A percentile compares a stretch with the other conserved stretches of the same genome.
These are phyloP conservation scores for Citrus cavaleriei DNA, from an alignment of 345 rosid species.

Conservation along the genomic window DNA sequence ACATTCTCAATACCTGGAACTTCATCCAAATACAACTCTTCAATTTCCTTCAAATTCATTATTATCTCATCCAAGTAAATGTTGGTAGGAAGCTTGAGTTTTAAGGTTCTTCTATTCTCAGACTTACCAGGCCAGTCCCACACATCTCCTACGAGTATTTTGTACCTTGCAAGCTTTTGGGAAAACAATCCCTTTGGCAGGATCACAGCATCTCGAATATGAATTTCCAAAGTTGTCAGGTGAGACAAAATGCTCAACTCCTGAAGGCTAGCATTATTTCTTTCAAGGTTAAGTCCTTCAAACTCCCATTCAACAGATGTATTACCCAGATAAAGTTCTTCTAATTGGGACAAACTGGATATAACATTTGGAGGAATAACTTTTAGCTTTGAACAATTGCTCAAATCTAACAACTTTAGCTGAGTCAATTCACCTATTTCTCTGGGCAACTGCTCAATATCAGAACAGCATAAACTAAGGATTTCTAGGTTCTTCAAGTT, in stretches of 20 bases:
- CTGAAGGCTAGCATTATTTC: constrained; percentile 7
- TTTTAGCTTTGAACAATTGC: neutral
- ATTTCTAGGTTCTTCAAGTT: constrained; percentile 13
- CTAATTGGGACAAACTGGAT: constrained; percentile 12
- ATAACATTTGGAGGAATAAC: constrained; percentile 16
- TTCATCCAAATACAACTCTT: neutral
- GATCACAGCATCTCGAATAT: neutral
- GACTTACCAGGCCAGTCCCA: constrained; percentile 1
- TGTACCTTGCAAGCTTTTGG: constrained; percentile 6
- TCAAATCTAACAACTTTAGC: constrained; percentile 20
- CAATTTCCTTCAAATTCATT: neutral
- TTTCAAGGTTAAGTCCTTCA: neutral
- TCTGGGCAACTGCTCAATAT: constrained; percentile 11
- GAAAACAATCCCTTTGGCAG: constrained; percentile 2
- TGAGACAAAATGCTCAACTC: constrained; percentile 17
- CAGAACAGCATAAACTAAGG: constrained; percentile 9
- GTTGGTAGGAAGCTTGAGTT: constrained; percentile 5
- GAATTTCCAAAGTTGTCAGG: constrained; percentile 12
- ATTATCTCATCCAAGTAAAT: neutral
- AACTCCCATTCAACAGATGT: constrained; percentile 15
- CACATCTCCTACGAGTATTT: constrained; percentile 10
- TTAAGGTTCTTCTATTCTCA: constrained; percentile 5
- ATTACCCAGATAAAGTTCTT: constrained; percentile 20
- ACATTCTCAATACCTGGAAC: neutral
- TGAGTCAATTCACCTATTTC: constrained; percentile 7